Conservation (phyloP, 331 rosid genomes). For the Saraca asoca region DNA sequence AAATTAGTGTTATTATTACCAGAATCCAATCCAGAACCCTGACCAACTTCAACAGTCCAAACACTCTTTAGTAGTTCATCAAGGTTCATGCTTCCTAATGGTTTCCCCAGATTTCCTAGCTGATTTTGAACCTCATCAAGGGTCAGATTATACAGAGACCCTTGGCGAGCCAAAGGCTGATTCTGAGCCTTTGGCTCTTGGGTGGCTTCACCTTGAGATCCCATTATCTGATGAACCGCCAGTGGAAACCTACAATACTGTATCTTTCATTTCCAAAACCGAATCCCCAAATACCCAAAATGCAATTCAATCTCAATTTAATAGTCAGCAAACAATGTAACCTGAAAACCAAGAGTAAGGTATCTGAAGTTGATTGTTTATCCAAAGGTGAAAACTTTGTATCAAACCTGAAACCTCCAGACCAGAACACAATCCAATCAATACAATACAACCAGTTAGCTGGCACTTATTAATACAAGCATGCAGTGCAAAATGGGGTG, state of each 20-base stretch:
- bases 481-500: constrained; percentile 34
- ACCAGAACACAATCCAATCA: constrained; percentile 10
- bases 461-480: constrained; percentile 37
- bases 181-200: constrained; percentile 38
- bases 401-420: constrained; percentile 26
- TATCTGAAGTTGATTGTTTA: constrained; percentile 9
- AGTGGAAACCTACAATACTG: constrained; percentile 30
- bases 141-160: constrained; percentile 52
- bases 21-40: constrained; percentile 36
- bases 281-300: constrained; percentile 28
- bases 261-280: constrained; percentile 28
- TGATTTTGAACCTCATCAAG: constrained; percentile 57
- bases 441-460: constrained; percentile 9
- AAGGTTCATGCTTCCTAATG: constrained; percentile 54
- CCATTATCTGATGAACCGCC: constrained; percentile 41
- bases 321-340: constrained; percentile 15
- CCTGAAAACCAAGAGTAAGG: constrained; percentile 28
- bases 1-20: constrained; percentile 30
- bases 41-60: constrained; percentile 43
- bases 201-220: constrained; percentile 47
- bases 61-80: constrained; percentile 55
- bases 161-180: constrained; percentile 38
- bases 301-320: constrained; percentile 22
- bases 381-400: constrained; percentile 20
- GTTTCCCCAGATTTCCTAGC: constrained; percentile 56